Base-by-base conservation (phyloP, 441 rosid genomes). In the Brassica hybrid region DNA sequence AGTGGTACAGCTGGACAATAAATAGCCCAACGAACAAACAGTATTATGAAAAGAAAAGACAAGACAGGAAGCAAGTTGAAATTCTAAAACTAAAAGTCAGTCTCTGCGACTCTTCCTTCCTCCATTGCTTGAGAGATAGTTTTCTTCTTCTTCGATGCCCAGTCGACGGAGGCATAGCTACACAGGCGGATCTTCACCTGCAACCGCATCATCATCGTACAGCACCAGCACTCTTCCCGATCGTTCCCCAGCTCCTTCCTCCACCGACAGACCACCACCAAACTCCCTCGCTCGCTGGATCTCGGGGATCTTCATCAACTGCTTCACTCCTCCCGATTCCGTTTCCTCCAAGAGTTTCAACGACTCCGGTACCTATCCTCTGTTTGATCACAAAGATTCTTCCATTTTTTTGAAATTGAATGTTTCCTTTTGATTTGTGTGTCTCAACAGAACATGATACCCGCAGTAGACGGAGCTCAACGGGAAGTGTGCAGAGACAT, bases 321-420 rank as follows among this genome's bases (percentile, higher is more conserved):
- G 97, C 81, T 91, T 94, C 76, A 82, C 91, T 41, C 99, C 96
- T 27, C 94, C 93, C 0, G 90, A 84, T 34, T 5, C 85, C 10
- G 43, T 65, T 11, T 66, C 30, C 67, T 76, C 87, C 52, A 84
- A 65, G 67, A 76, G 61, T 41, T 76, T 81, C 52, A 58, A 84
- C 87, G 59, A 86, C 54, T 80, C 79, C 30, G 77, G 80, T 68
- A 65, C n/a, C n/a, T n/a, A n/a, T 45, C 11, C 12, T 41, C 34
- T 30, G 7, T 52, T 52, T 16, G 58, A 2, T 21, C 27, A 58
- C 2, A 30, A 21, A 59, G 9, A 12, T 25, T 59, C 19, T 57
- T 56, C 6, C 62, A 64, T 73, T 56, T 18, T 54, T n/a, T n/a
- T n/a, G n/a, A n/a, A 30, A 30, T 54, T 52, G 3, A 14, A 50